Conservation (phyloP, 2,329 filamentous ascomycete species). For the Daldinia eschscholtzii region DNA sequence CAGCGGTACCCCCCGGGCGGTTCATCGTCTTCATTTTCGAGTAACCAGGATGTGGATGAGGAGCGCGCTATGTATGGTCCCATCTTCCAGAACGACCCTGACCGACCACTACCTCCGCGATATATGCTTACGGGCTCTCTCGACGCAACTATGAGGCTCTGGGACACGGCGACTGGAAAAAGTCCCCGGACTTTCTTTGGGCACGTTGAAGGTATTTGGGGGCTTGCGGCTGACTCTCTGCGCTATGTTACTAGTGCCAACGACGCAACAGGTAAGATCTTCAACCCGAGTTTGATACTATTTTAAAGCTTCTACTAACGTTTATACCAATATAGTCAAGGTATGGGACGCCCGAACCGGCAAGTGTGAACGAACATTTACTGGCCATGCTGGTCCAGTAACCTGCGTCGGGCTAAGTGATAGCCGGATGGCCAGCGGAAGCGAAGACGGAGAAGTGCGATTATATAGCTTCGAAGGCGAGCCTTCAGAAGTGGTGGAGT, state of each 20-base stretch:
- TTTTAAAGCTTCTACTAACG: conserved; percentile 10
- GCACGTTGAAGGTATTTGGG: conserved; percentile 96
- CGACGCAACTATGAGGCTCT: conserved; percentile 91
- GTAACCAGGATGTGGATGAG: conserved; percentile 53
- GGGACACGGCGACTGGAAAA: conserved; percentile 85
- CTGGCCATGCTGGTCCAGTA: conserved; percentile 89
- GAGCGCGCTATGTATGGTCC: conserved; percentile 69
- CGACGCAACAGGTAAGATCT: conserved; percentile 71
- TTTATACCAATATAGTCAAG: conserved; percentile 74
- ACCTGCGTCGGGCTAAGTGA: conserved; percentile 95
- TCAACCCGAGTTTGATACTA: not conserved
- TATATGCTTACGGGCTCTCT: conserved; percentile 95
- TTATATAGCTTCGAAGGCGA: conserved; percentile 80
- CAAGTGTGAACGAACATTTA: conserved; percentile 91
- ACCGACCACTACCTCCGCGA: conserved; percentile 80
- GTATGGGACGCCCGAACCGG: conserved; percentile 93
- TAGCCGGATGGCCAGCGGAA: conserved; percentile 87
- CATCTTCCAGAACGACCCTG: conserved; percentile 70
- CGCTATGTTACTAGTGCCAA: conserved; percentile 90
- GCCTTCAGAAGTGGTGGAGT: conserved; percentile 59
- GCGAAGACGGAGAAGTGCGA: conserved; percentile 92
- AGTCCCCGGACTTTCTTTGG: conserved; percentile 96
- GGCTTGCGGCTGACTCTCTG: conserved; percentile 87
- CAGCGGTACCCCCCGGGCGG: conserved; percentile 55
- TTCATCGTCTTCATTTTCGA: conserved; percentile 45